phyloP scores from a whole-genome alignment of 2,329 filamentous ascomycete genomes.

The Incumbomyces delicatus region DNA sequence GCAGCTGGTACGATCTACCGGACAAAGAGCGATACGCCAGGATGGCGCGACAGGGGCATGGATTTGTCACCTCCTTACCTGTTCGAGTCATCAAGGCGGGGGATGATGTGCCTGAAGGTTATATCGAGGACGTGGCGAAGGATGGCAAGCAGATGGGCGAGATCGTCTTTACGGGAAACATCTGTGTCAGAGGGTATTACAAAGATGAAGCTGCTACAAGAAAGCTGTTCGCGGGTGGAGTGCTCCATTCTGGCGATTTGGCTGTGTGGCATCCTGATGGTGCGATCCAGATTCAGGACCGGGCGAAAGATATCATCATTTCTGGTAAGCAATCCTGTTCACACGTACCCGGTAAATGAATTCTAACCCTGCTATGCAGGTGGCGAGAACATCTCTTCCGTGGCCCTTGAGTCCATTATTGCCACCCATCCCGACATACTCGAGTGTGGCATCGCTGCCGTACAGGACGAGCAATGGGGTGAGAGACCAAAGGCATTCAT shows the following conservation, averaged over 20 bases:
- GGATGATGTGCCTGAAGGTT: constrained; percentile 29
- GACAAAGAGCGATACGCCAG: constrained; percentile 67
- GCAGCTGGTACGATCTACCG: constrained; percentile 68
- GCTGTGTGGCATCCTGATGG: constrained; percentile 91
- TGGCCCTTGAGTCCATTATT: constrained; percentile 84
- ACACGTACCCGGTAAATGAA: background rate
- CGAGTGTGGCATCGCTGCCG: constrained; percentile 82
- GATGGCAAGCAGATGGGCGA: constrained; percentile 71
- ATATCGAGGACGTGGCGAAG: constrained; percentile 56
- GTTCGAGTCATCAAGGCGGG: constrained; percentile 74
- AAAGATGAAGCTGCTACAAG: constrained; percentile 77
- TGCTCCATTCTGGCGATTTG: constrained; percentile 79
- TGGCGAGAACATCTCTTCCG: constrained; percentile 92
- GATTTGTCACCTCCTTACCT: constrained; percentile 73
- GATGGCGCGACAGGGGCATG: constrained; percentile 92
- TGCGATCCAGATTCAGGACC: constrained; percentile 80
- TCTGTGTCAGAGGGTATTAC: constrained; percentile 84
- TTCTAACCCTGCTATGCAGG: constrained; percentile 43
- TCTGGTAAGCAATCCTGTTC: constrained; percentile 50
- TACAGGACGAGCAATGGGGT: constrained; percentile 84
- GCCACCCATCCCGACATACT: constrained; percentile 79
- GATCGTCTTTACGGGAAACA: constrained; percentile 82
- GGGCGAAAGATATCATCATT: constrained; percentile 97
- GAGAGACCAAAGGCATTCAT: constrained; percentile 92
- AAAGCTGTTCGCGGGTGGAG: constrained; percentile 80